Percentiles rank a stretch among this genome's conserved stretches.
phyloP scores from a whole-genome alignment of 495 filamentous ascomycete species.

The Pyrenula massariospora region DNA sequence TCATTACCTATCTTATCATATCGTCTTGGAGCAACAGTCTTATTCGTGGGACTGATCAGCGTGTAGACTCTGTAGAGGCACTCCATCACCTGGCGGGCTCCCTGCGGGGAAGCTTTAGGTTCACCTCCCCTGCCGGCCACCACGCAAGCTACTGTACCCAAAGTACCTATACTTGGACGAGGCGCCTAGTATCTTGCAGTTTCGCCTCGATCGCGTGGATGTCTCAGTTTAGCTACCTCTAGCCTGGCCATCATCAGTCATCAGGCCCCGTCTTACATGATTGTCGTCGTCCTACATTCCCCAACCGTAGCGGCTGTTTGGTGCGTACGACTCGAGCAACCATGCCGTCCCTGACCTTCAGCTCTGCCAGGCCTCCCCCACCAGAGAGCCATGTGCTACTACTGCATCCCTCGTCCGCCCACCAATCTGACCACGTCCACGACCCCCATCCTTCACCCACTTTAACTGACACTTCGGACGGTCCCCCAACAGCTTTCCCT shows the following conservation, averaged over 20 bases:
- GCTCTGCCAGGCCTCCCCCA: background rate
- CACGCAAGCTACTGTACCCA: background rate
- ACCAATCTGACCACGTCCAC: background rate
- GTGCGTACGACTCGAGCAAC: background rate
- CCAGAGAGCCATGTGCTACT: background rate
- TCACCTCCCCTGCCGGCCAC: background rate
- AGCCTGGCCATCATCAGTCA: background rate
- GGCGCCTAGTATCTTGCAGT: background rate
- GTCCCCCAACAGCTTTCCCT: background rate
- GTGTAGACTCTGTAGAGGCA: no score
- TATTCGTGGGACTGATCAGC: no score
- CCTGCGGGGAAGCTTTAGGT: background rate
- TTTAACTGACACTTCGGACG: background rate
- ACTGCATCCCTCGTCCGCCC: background rate
- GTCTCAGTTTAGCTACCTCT: background rate
- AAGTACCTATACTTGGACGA: background rate
- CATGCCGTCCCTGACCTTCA: background rate
- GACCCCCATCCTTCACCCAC: background rate
- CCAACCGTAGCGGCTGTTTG: no score
- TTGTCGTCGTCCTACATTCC: no score
- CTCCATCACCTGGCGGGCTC: no score
- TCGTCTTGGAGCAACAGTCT: no score
- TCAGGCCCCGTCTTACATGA: no score
- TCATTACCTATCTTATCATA: no score
- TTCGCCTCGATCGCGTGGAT: background rate